Conservation (phyloP, 2,329 filamentous ascomycete genomes). For the Pseudocercospora pini-densiflorae region DNA sequence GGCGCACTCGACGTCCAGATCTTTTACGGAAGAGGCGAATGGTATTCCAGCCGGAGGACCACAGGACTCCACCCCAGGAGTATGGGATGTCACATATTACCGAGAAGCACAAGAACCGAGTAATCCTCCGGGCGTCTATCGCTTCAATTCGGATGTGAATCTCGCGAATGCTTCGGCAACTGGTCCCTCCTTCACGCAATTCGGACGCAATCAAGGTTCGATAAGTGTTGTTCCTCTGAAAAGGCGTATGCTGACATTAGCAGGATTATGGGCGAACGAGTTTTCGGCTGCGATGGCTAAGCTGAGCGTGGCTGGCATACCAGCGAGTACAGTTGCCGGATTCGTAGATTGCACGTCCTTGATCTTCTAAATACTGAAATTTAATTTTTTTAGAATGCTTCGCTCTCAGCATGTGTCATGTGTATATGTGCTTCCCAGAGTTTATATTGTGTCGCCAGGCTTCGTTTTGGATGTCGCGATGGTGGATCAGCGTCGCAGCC, state of each 20-base stretch:
- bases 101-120: constrained; percentile 33
- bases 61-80: constrained; percentile 4
- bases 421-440: too few relatives aligned
- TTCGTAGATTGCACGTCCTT: constrained; percentile 30
- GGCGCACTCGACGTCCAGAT: constrained; percentile 56
- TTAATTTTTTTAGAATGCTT: neutral
- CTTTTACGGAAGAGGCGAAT: constrained; percentile 42
- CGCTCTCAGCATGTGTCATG: too few relatives aligned
- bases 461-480: neutral
- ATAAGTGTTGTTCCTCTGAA: neutral
- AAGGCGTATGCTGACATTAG: neutral
- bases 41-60: constrained; percentile 19
- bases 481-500: neutral
- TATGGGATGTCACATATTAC: constrained; percentile 59
- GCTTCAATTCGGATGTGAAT: constrained; percentile 40
- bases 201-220: constrained; percentile 14
- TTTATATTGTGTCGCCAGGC: too few relatives aligned
- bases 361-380: neutral
- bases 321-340: constrained; percentile 9
- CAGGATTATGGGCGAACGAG: constrained; percentile 20
- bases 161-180: constrained; percentile 24
- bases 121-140: constrained; percentile 28
- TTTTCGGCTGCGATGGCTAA: constrained; percentile 29
- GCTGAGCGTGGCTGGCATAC: constrained; percentile 32
- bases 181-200: constrained; percentile 19